Base-by-base conservation (phyloP, 2,329 filamentous ascomycete species). In the Paraphaeosphaeria minitans region DNA sequence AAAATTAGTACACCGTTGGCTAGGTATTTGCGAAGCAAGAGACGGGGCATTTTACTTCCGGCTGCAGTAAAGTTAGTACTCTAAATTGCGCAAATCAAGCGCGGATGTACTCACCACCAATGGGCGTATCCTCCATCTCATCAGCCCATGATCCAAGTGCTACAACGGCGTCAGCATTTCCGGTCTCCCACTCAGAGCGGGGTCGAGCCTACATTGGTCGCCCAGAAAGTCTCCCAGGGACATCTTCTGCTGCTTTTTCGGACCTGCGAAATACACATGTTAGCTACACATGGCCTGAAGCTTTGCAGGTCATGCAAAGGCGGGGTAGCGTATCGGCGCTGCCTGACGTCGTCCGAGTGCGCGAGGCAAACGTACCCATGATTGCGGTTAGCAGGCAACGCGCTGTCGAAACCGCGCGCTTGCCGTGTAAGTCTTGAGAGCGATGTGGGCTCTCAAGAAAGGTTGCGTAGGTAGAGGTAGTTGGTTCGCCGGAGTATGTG, bases 191-290 rank as follows among this genome's bases (percentile, higher is more conserved):
- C 54, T 67, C 60, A 53, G 37, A 53, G 66, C 60, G 62, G 63
- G 65, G 64, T 39, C 66, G 67, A 70, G 72, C 92, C 81, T 85
- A 97, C 94, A 89, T 80, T 92, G 86, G 80, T 97, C 92, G 77
- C 86, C 85, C 84, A 99, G 87, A 87, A 99, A 99, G 82, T 92
- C 91, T 85, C 92, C 92, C 77, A 98, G 89, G 84, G 91, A 92
- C 91, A 99, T 94, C 86, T 96, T 99, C 88, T 96, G 90, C 80
- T 87, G 85, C 84, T 92, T 91, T 84, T 96, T 96, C 80, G 93
- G 94, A 86, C 91, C 93, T 96, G 75, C 61, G 77, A 50, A 56
- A 54, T 61, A 61, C 55, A 68, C 62, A 67, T 43, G 78, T 87
- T 71, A 87, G 84, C 76, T 63, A 63, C 69, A 60, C 31, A 46